Evolutionary conservation across 805 yeast genomes (phyloP), one percentile per base, ranked within the genome.

Genomic region (Saccharomyces paradoxus): DNA sequence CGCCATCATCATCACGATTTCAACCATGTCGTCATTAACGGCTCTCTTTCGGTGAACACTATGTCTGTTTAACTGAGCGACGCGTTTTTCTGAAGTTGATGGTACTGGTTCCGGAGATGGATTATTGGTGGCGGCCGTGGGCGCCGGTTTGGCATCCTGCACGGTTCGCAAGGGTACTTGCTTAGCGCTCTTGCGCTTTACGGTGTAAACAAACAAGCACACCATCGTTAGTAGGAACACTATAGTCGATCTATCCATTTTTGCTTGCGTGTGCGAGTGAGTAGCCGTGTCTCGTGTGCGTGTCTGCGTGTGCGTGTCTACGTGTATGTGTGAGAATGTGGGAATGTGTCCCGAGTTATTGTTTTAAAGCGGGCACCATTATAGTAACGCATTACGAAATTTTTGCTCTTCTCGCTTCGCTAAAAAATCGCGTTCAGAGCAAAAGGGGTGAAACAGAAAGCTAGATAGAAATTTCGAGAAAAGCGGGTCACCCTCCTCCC

Each of bases 1-100:
- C 0, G 90, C 96, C 53, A 92, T 75, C 46, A 89, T 82, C 61
- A 83, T 87, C 1, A 92, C 97, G 0, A 87, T 84, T 58, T 86
- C 94, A 48, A 92, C 77, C 98, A 92, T 92, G 55, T 80, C 81
- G 4, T 74, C 75, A 2, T 85, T 82, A 24, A 86, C 83, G 13
- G 68, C 72, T 55, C 87, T 77, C 49, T 77, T 73, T 53, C 48
- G 58, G 50, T 56, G 57, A 53, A 41, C 53, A 17, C 9, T 5
- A 14, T 31, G n/a, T 14, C 4, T 14, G 17, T 31, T 14, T 14
- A 6, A 9, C 60, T 32, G 52, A 46, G 54, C 41, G 57, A 54
- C 49, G 49, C 26, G 53, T 31, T 55, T 55, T 51, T 46, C 46
- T 46, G 17, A 52, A 37, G 41, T 51, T 21, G 26, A n/a, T 46